phyloP scores from a whole-genome alignment of 2,329 filamentous ascomycete species.

The Aspergillus sp. region DNA sequence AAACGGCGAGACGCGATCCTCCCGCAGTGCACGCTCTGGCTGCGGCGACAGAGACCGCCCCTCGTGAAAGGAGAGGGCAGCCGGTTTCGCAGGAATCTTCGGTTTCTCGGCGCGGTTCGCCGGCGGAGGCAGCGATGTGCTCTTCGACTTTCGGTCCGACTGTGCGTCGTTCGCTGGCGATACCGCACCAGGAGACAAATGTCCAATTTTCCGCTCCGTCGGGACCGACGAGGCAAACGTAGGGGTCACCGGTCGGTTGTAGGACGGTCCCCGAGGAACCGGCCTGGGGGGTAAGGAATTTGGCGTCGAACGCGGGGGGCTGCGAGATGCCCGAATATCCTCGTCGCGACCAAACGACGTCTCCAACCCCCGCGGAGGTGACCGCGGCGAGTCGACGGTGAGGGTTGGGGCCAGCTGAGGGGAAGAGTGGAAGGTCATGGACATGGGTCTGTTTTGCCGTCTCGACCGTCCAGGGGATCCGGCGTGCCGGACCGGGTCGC shows the following conservation, averaged over 20 bases:
- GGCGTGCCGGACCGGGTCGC: slow-evolving; percentile 23
- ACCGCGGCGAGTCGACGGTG: slow-evolving; percentile 44
- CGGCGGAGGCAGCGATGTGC: slow-evolving; percentile 62
- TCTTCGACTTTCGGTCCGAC: slow-evolving; percentile 34
- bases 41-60: slow-evolving; percentile 25
- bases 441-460: slow-evolving; percentile 56
- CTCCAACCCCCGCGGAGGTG: slow-evolving; percentile 36
- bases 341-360: slow-evolving; percentile 59
- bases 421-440: slow-evolving; percentile 42
- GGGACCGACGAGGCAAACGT: slow-evolving; percentile 23
- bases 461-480: slow-evolving; percentile 58
- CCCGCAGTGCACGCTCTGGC: slow-evolving; percentile 28
- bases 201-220: slow-evolving; percentile 14
- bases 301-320: slow-evolving; percentile 23
- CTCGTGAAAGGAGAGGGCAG: slow-evolving; percentile 32
- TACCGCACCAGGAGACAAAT: slow-evolving; percentile 21
- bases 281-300: slow-evolving; percentile 24
- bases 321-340: slow-evolving; percentile 54
- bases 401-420: slow-evolving; percentile 43
- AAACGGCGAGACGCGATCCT: slow-evolving; percentile 70
- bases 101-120: slow-evolving; percentile 81
- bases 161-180: slow-evolving; percentile 16
- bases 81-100: slow-evolving; percentile 56
- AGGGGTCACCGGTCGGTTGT: slow-evolving; percentile 32
- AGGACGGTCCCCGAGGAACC: slow-evolving; percentile 10